Evolutionary conservation across 768 basidiomycete genomes (phyloP), one percentile per base, ranked within the genome.

Genomic region (Pisolithus marmoratus): DNA sequence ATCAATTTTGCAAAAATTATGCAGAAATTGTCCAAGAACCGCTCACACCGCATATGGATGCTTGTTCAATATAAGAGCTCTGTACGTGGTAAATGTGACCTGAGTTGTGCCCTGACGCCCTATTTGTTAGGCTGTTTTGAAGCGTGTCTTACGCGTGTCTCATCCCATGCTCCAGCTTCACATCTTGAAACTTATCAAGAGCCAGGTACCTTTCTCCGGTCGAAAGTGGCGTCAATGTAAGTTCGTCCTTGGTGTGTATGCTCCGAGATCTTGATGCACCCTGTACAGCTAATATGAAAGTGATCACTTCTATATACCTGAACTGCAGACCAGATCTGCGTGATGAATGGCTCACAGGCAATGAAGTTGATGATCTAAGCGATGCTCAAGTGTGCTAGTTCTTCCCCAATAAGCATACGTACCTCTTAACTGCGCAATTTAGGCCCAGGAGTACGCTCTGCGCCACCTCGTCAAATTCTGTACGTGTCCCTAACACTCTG

Each of bases 1-100:
- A 95, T 98, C 70, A 99, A 97, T 66, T 96, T 97, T 65, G 88
- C 94, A 8, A 94, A 93, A 68, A 89, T 99, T 56, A 87, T 99
- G 84, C 95, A 99, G 66, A 97, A 98, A 69, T 67, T 99, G 55
- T 94, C 94, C 2, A 99, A 99, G 69, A 86, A 88, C 58, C 84
- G 94, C 36, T 90, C 90, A 2, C 93, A 97, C 68, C 80, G 96
- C 22, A 96, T 98, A 53, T 86, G 89, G 75, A 89, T 98, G 82
- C 77, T 99, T 47, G 91, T 94, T 8, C 94, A 96, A 62, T 97
- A 98, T 74, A 99, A 98, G 75, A 94, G 92, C 64, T 95, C 94
- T 31, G 94, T 96, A 58, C 63, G 86, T 68, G 15, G 40, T 38
- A 37, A 9, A n/a, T 52, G 38, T 14, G 14, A 36, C 14, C 41